phyloP scores from a whole-genome alignment of 1,284 basidiomycete genomes.

The Acaromyces ingoldii region DNA sequence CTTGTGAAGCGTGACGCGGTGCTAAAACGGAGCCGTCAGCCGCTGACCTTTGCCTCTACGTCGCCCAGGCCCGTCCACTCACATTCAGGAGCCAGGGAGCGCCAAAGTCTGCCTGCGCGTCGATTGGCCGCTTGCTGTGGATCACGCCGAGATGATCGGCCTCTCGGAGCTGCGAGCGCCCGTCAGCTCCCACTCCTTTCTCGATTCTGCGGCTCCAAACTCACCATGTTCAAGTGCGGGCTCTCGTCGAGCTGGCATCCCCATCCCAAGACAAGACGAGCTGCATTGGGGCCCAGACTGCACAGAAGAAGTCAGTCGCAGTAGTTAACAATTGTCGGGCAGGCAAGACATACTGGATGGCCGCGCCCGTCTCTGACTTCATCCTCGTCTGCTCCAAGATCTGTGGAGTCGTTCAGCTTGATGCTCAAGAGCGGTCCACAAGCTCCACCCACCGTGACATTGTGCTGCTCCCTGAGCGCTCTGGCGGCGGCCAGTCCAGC shows the following conservation, averaged over 20 bases:
- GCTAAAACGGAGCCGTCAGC: conserved; percentile 11
- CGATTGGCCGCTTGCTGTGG: conserved; percentile 5
- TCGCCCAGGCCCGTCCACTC: not conserved
- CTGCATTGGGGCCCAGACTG: conserved; percentile 14
- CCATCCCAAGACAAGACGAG: conserved; percentile 10
- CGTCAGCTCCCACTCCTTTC: too few species aligned
- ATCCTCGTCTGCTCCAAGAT: conserved; percentile 19
- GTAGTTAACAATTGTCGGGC: not conserved
- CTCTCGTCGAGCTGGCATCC: conserved; percentile 13
- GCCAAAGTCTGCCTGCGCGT: conserved; percentile 21
- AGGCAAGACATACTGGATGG: not conserved
- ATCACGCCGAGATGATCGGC: conserved; percentile 7
- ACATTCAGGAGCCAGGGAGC: conserved; percentile 37
- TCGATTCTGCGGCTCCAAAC: not conserved
- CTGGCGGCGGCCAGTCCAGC: conserved; percentile 21
- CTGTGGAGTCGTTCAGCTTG: conserved; percentile 42
- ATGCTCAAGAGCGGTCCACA: conserved; percentile 25
- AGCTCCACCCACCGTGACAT: conserved; percentile 27
- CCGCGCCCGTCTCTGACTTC: conserved; percentile 17
- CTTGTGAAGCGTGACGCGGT: conserved; percentile 46
- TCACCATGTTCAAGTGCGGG: conserved; percentile 7
- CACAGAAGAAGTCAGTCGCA: not conserved
- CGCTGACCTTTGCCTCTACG: not conserved
- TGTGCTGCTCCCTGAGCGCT: conserved; percentile 20
- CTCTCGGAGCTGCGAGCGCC: too few species aligned